Base-by-base conservation (phyloP, 495 filamentous ascomycete species). In the Tetracladium setigerum region DNA sequence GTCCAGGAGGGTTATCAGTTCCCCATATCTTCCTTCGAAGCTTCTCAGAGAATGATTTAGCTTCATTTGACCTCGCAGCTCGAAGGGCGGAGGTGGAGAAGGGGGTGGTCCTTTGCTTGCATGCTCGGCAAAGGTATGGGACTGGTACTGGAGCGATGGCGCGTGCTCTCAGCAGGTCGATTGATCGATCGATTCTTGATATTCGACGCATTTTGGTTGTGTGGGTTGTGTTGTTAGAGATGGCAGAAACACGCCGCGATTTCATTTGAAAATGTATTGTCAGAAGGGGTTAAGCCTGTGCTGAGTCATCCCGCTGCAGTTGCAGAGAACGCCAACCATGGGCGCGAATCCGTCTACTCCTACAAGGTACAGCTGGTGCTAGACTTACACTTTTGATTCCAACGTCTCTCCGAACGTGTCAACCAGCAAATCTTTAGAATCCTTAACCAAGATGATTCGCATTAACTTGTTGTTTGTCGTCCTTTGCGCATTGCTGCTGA, bases 1-100 rank as follows among this genome's bases (percentile, higher is more conserved):
- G 44, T 15, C 76, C 77, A 4, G 75, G 75, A 5, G 76, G 73
- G 18, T 67, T 69, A 18, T 78, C 71, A 9, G 73, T 70, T 16
- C 73, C 74, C 76, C 76, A 80, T 47, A 82, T 65, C 59, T 66
- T 71, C 44, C 64, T 60, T 33, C 74, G 71, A 42, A 79, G 58
- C 27, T 66, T 65, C 30, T 79, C 73, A 41, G 72, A 69, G 41
- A 75, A 54, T 42, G 69, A 59, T 36, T 52, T 31, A 38, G 48
- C 56, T 37, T 35, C 47, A 37, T 32, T 41, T 13, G 15, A 52
- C 54, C 58, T 65, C 55, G 67, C 66, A 62, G 63, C 60, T 64
- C 68, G 67, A 49, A 61, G 60, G 50, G 66, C 49, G 16, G 67
- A 51, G 18, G 67, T 61, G 7, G 69, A 68, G 35, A 67, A 70